Evolutionary conservation across 805 yeast genomes (phyloP).

Genomic region (Zygotorulaspora florentina): DNA sequence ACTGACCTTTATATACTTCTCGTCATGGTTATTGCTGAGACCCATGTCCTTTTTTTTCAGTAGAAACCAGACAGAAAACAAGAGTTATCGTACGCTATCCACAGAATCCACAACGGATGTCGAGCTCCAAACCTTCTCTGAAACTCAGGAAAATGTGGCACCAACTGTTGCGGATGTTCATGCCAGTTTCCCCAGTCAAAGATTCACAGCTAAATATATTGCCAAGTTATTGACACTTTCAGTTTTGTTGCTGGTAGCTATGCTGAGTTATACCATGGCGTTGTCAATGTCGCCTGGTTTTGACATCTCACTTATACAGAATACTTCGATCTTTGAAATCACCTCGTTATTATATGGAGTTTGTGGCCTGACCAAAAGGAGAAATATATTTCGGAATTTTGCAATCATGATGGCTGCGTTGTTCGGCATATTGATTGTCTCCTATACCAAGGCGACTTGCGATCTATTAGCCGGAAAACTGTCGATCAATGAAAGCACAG

Average conservation of each 20-base stretch:
- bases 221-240: slow-evolving; percentile 21
- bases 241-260: slow-evolving; percentile 16
- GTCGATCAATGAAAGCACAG: slow-evolving; percentile 32
- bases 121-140: slow-evolving; percentile 7
- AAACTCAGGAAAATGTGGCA: neutral
- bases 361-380: slow-evolving; percentile 25
- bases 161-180: no score
- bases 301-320: slow-evolving; percentile 32
- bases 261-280: slow-evolving; percentile 23
- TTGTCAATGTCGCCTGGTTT: slow-evolving; percentile 31
- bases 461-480: slow-evolving; percentile 33
- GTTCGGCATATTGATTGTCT: slow-evolving; percentile 28
- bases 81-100: neutral
- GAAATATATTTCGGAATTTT: slow-evolving; percentile 27
- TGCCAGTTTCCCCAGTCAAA: neutral
- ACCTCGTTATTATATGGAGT: slow-evolving; percentile 32
- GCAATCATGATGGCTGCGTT: slow-evolving; percentile 29
- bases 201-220: slow-evolving; percentile 11
- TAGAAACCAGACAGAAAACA: neutral
- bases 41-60: slow-evolving; percentile 19
- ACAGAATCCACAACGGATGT: slow-evolving; percentile 2
- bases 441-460: slow-evolving; percentile 34
- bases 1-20: slow-evolving; percentile 25
- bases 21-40: slow-evolving; percentile 24
- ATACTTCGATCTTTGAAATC: slow-evolving; percentile 33